Evolutionary conservation across 768 basidiomycete genomes (phyloP), one percentile per base, ranked within the genome.

Genomic region (Phanerodontia chrysosporium): DNA sequence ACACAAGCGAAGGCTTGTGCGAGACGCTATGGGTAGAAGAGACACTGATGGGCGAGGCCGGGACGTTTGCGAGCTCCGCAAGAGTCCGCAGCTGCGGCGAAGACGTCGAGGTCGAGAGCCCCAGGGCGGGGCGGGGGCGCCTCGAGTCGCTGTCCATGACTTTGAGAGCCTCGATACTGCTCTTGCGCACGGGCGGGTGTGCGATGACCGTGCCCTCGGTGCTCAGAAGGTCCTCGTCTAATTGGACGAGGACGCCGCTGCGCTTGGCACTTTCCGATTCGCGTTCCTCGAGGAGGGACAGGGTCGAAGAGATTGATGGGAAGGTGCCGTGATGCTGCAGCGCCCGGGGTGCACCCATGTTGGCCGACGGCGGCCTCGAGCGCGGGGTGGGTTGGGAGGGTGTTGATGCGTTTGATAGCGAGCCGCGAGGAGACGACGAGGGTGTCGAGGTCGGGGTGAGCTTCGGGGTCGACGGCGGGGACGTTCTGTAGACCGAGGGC

Each of bases 301-400:
- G 65, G 1, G 69, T 68, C 1, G 69, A 70, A 2, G 67, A 65
- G 49, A 70, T 68, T 10, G 69, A 70, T 1, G 69, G 69, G 53
- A 64, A 70, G 2, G 69, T 64, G 44, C 64, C 62, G 53, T 70
- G 68, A 36, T 49, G 18, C 28, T 49, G 39, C 72, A 62, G 74
- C 68, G 12, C 75, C 74, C 73, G 77, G 1, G 74, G 71, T 58
- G 58, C 57, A 21, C 64, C n/a, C n/a, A 54, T 51, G 55, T 52
- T 62, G 22, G 61, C 45, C 44, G 61, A 58, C 18, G 61, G 61
- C 2, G 61, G 51, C 30, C 57, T 49, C 6, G 61, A 58, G 12
- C 61, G 44, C 25, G 49, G 60, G 13, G 18, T 14, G 7, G 61
- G 57, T 27, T 32, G 56, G 10, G 45, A 27, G 9, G 46, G 46